phyloP scores from a whole-genome alignment of 768 basidiomycete genomes.

The Lactifluus rugatus region DNA sequence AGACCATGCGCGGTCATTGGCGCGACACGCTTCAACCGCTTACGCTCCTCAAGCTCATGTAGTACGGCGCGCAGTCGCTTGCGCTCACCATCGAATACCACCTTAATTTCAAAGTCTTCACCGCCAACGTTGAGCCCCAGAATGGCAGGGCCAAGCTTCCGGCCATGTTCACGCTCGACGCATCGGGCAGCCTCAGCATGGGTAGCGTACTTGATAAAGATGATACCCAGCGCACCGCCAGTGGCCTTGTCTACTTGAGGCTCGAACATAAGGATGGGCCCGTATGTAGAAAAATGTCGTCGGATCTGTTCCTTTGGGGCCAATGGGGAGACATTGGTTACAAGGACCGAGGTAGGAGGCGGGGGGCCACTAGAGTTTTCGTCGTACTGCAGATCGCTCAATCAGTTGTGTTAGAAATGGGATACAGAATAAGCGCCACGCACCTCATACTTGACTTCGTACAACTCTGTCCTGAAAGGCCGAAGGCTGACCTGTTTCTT shows the following conservation, averaged over 20 bases:
- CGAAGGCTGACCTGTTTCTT: conserved; percentile 24
- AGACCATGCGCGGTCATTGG: conserved; percentile 12
- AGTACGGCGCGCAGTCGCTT: conserved; percentile 51
- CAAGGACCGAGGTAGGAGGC: conserved; percentile 64
- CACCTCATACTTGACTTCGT: conserved; percentile 49
- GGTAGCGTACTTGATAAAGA: conserved; percentile 55
- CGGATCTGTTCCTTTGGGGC: conserved; percentile 58
- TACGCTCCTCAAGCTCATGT: conserved; percentile 48
- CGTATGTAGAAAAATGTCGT: conserved; percentile 54
- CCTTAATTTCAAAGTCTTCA: conserved; percentile 55
- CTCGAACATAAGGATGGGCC: conserved; percentile 56
- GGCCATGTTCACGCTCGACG: conserved; percentile 56
- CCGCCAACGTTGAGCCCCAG: conserved; percentile 24
- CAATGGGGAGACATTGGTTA: conserved; percentile 62
- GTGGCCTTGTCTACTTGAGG: conserved; percentile 69
- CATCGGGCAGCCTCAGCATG: conserved; percentile 64
- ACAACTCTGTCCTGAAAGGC: conserved; percentile 32
- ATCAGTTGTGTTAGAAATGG: conserved; percentile 1
- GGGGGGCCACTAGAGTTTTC: conserved; percentile 58
- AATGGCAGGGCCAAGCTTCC: conserved; percentile 41
- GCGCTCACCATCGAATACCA: conserved; percentile 75
- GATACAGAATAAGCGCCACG: conserved; percentile 18
- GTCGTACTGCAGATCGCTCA: conserved; percentile 50
- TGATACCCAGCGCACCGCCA: conserved; percentile 77
- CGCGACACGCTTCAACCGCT: conserved; percentile 31